Evolutionary conservation across 192 early-diverging fungal species (phyloP), one percentile per base, ranked within the genome.

Genomic region (Coemansia sp.): DNA sequence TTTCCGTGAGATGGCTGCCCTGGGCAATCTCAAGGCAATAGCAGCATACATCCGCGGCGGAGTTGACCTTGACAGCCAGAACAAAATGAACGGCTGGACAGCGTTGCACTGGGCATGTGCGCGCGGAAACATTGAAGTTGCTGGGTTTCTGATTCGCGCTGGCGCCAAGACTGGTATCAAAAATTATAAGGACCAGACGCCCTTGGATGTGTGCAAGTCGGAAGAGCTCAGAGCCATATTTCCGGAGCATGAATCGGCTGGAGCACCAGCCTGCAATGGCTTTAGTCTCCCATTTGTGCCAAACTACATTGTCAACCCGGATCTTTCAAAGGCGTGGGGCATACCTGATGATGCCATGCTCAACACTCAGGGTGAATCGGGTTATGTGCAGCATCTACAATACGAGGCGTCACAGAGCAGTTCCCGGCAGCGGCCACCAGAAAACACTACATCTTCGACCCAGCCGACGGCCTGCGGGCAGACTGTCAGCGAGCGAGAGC

Each of bases 81-180:
- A 92, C 78, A 78, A 75, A 29, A 85, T 92, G 79, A 93, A 90
- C 54, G 82, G 85, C 18, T 87, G 87, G 87, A 69, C 78, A 69
- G 87, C 82, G 53, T 65, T 95, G 3, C 89, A 92, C 63, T 95
- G 92, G 92, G 90, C 92, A 5, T 68, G 85, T 48, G 81, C 84
- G 20, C 84, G 90, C 56, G 85, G 86, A 12, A 84, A 93, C 64
- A 65, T 70, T 12, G 70, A 79, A 6, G 67, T 92, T 48, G 82
- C 88, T 2, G 75, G 73, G 2, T 53, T 81, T 10, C 68, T 94
- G 50, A 54, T 94, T 59, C 77, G 83, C 14, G 75, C 84, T 32
- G 91, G 92, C 13, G 94, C 94, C 6, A 65, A 84, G 23, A 50
- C 69, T 14, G 53, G 52, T 10, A 23, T 92, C 20, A 68, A 72